phyloP scores from a whole-genome alignment of 75 land plant species.

The Sequoia sempervirens region DNA sequence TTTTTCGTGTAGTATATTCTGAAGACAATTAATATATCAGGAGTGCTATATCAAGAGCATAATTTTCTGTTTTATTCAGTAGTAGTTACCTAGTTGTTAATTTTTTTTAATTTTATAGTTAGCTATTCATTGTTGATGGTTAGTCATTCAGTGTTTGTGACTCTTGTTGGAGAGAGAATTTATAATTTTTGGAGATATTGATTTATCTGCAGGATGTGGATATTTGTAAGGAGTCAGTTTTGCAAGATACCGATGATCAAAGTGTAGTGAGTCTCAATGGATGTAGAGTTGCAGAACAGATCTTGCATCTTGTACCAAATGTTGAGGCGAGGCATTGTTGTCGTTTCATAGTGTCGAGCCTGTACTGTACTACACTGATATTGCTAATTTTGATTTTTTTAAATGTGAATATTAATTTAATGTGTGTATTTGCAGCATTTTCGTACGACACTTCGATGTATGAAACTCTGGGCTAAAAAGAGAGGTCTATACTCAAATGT shows the following conservation, averaged over 20 bases:
- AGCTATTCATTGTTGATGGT: not conserved
- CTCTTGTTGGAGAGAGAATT: too few relatives aligned
- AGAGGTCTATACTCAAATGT: slow-evolving; percentile 57
- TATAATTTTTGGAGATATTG: not conserved
- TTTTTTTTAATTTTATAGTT: too few relatives aligned
- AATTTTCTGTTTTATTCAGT: not conserved
- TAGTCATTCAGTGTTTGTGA: too few relatives aligned
- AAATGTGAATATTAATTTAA: not conserved
- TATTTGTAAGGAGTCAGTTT: slow-evolving; percentile 36
- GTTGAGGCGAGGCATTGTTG: slow-evolving; percentile 15
- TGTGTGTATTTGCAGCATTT: slow-evolving; percentile 30
- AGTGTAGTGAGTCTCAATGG: slow-evolving; percentile 49
- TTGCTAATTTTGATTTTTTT: not conserved
- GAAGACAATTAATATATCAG: not conserved
- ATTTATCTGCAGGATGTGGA: slow-evolving; percentile 32
- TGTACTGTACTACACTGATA: not conserved
- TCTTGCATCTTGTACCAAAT: slow-evolving; percentile 42
- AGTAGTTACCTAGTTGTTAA: not conserved
- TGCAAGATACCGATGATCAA: slow-evolving; percentile 39
- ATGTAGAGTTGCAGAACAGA: slow-evolving; percentile 50
- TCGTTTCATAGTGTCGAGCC: not conserved
- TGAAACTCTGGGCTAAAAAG: slow-evolving; percentile 55
- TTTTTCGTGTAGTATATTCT: not conserved
- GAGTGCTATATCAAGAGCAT: not conserved
- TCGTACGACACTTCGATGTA: slow-evolving; percentile 43